These are phyloP conservation scores for Basidiobolus meristosporus DNA, from an alignment of 371 early-diverging fungal genomes.

Conservation along the genomic window DNA sequence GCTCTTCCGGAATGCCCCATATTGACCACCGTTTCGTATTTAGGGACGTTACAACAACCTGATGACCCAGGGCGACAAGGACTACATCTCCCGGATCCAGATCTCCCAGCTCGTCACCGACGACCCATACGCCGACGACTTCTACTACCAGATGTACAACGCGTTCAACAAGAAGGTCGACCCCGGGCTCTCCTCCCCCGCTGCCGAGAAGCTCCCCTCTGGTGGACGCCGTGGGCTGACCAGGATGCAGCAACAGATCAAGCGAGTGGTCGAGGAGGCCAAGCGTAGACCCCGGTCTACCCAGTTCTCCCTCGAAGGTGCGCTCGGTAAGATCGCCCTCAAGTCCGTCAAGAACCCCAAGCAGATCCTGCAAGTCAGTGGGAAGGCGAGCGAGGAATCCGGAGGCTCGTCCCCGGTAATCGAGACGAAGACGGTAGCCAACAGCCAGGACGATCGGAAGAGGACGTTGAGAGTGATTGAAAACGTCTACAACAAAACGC, in stretches of 20 bases:
- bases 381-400: neutral
- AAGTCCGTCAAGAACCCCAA: constrained; percentile 77
- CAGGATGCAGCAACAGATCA: constrained; percentile 82
- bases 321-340: constrained; percentile 83
- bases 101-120: constrained; percentile 80
- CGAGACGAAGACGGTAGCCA: no score
- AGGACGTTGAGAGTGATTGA: constrained; percentile 56
- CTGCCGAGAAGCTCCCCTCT: constrained; percentile 7
- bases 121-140: constrained; percentile 80
- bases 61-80: constrained; percentile 87
- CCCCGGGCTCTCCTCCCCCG: constrained; percentile 2
- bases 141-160: constrained; percentile 78
- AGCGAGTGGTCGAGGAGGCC: constrained; percentile 79
- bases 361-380: constrained; percentile 56
- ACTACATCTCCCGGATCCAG: constrained; percentile 77
- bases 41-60: constrained; percentile 63
- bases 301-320: constrained; percentile 64
- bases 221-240: constrained; percentile 17
- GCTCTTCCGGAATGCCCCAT: no score
- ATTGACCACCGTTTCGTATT: neutral
- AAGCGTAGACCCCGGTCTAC: constrained; percentile 69
- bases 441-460: constrained; percentile 10
- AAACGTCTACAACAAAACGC: constrained; percentile 47
- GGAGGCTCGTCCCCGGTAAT: neutral
- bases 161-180: constrained; percentile 14